Evolutionary conservation across 768 basidiomycete species (phyloP), one percentile per base, ranked within the genome.

Genomic region (Agrocybe praecox): DNA sequence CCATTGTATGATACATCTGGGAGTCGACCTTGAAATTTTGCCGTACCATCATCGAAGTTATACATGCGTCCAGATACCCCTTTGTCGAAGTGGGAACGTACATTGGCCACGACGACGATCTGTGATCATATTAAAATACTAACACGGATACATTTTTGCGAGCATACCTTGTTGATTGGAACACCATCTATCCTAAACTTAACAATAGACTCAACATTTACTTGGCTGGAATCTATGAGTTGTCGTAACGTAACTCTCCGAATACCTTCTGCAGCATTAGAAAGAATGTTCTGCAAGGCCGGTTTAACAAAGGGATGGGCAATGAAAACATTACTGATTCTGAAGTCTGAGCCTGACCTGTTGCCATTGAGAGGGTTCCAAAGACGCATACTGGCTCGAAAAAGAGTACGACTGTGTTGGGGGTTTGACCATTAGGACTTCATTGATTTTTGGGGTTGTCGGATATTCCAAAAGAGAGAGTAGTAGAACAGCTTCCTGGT

Each of bases 21-120:
- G 22, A 8, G 26, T 50, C 49, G 46, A 19, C 64, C 69, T 34
- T 49, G 63, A 18, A 74, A 67, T 33, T 55, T 67, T 7, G 71
- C 73, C 10, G 72, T 67, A 43, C 71, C 71, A 53, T 74, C 73
- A 49, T 72, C 69, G 12, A 74, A 56, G 17, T 40, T 50, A 46
- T 63, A 66, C 5, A 46, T 51, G 54, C 49, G 54, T 22, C 57
- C 36, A 15, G 50, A 19, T 12, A 29, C 10, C 10, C 47, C 40
- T 19, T 26, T 22, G 32, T 36, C 26, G 9, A 29, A 19, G 22
- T 52, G 48, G 8, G 49, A 32, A 15, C 42, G 56, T 22, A 68
- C 51, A 45, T 68, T 68, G 47, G 63, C 63, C 29, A 68, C 58
- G 8, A 68, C 48, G 34, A 62, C 59, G 33, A 66, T 58, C 67